phyloP scores from a whole-genome alignment of 352 stramenopile genomes.

The Pythium volutum region DNA sequence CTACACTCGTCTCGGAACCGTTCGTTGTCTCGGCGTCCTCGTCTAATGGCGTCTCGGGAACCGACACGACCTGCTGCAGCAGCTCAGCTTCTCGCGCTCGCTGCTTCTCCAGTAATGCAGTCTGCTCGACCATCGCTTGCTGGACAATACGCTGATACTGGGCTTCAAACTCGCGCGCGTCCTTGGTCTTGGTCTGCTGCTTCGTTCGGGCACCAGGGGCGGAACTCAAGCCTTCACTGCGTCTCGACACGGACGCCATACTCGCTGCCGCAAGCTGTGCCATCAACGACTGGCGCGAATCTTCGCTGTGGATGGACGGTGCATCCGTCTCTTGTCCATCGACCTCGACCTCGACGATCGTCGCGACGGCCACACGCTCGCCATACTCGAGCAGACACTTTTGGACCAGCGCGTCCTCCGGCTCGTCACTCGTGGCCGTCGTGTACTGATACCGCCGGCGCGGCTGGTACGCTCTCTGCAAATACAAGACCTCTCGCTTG shows the following conservation, averaged over 20 bases:
- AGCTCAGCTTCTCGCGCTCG: constrained; percentile 47
- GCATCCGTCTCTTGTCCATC: neutral
- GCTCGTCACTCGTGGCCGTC: constrained; percentile 28
- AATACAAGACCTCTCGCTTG: constrained; percentile 42
- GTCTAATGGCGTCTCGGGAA: constrained; percentile 14
- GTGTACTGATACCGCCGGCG: constrained; percentile 46
- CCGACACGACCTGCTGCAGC: constrained; percentile 46
- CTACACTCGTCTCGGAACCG: constrained; percentile 7
- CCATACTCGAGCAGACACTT: constrained; percentile 82
- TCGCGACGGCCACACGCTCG: constrained; percentile 36
- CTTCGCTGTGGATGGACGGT: neutral
- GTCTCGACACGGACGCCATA: constrained; percentile 1
- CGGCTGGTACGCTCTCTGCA: constrained; percentile 40
- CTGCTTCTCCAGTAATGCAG: constrained; percentile 35
- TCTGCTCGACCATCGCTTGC: constrained; percentile 51
- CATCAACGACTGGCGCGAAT: constrained; percentile 14
- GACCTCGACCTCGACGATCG: constrained; percentile 2
- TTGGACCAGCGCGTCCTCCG: constrained; percentile 71
- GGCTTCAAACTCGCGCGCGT: constrained; percentile 47
- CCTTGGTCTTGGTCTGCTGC: constrained; percentile 15
- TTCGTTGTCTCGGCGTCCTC: constrained; percentile 2
- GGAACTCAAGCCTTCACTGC: neutral
- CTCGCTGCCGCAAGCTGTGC: constrained; percentile 16
- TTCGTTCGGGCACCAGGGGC: neutral
- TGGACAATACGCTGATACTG: constrained; percentile 58